Evolutionary conservation across 208 protist genomes (phyloP).

Genomic region (Crithidia sp.): DNA sequence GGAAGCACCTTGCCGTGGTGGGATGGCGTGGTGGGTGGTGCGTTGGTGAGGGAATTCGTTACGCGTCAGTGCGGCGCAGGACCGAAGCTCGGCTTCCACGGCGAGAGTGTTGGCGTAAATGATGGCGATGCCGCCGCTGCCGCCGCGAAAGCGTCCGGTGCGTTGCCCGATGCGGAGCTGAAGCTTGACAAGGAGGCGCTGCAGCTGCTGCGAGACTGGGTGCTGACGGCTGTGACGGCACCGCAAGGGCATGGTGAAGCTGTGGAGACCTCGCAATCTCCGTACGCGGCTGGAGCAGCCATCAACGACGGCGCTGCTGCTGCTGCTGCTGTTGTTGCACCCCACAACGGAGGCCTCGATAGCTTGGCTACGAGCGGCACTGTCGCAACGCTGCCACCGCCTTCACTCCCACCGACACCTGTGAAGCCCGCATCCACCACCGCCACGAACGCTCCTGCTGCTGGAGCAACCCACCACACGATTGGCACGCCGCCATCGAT

Average conservation of each 20-base stretch:
- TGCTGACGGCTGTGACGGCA: neutral
- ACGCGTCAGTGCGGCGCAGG: conserved; percentile 7
- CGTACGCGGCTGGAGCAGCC: neutral
- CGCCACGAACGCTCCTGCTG: too few relatives aligned
- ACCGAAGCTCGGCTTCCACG: neutral
- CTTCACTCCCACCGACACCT: neutral
- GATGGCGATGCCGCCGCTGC: neutral
- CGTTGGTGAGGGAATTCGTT: conserved; percentile 24
- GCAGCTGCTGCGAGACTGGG: conserved; percentile 17
- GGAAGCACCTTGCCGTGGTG: conserved; percentile 10
- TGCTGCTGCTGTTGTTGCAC: neutral
- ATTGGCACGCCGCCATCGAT: neutral
- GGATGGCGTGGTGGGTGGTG: neutral
- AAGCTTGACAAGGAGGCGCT: conserved; percentile 12
- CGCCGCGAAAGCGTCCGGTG: neutral
- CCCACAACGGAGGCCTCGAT: too few relatives aligned
- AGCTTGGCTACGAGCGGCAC: conserved; percentile 5
- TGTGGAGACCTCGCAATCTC: neutral
- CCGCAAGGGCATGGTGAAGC: neutral
- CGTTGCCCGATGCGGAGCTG: neutral
- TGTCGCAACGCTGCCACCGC: conserved; percentile 6
- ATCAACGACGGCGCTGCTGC: neutral
- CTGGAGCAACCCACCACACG: too few relatives aligned
- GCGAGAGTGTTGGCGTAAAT: neutral
- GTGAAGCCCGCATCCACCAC: too few relatives aligned